Percentiles rank a stretch among this genome's conserved stretches.
phyloP scores from a whole-genome alignment of 2,329 filamentous ascomycete species.

The Colletotrichum destructivum region DNA sequence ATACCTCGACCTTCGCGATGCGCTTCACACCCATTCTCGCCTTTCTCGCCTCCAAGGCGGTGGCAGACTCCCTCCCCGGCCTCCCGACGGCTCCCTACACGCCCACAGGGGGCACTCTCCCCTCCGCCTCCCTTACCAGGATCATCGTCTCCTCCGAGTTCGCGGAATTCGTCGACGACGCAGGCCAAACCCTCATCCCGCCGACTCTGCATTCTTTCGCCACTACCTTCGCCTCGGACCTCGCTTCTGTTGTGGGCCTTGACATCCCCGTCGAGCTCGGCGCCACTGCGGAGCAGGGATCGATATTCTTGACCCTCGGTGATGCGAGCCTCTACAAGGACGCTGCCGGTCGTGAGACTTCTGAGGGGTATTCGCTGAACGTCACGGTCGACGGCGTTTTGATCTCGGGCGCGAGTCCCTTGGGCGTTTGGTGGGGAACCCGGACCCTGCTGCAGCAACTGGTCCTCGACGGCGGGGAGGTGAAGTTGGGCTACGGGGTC shows the following conservation, averaged over 20 bases:
- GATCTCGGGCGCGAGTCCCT: constrained; percentile 67
- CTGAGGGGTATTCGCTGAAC: constrained; percentile 65
- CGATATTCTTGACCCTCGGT: constrained; percentile 64
- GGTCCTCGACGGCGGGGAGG: constrained; percentile 54
- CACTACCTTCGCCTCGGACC: constrained; percentile 58
- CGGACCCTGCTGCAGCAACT: constrained; percentile 68
- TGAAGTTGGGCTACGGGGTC: constrained; percentile 59
- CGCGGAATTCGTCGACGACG: constrained; percentile 57
- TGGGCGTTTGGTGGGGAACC: constrained; percentile 73
- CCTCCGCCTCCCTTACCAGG: constrained; percentile 47
- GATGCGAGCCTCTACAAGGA: constrained; percentile 58
- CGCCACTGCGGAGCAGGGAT: constrained; percentile 44
- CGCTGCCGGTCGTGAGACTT: constrained; percentile 61
- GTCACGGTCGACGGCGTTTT: constrained; percentile 57
- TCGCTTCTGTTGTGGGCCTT: constrained; percentile 49
- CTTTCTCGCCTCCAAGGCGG: constrained; percentile 1
- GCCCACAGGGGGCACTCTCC: constrained; percentile 46
- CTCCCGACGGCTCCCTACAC: constrained; percentile 56
- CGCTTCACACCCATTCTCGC: background rate
- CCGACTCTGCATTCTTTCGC: constrained; percentile 65
- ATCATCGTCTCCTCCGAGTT: constrained; percentile 63
- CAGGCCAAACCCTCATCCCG: constrained; percentile 66
- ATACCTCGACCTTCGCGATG: constrained; percentile 1
- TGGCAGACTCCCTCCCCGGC: constrained; percentile 41
- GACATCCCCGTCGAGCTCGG: constrained; percentile 50